Base-by-base conservation (phyloP, 352 stramenopile genomes). In the Phytophthora idaei region DNA sequence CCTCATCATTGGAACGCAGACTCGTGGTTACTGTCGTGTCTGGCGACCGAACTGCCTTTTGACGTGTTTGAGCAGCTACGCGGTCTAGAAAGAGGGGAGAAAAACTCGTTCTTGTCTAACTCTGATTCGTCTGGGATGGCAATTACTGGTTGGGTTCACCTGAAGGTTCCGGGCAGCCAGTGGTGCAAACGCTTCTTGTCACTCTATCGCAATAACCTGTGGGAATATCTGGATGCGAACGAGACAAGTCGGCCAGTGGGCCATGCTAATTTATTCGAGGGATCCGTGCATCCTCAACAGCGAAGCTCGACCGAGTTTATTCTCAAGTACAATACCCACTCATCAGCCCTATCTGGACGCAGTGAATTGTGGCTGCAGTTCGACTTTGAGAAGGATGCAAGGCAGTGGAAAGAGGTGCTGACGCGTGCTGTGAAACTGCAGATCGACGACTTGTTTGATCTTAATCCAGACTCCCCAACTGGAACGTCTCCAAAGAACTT, bases 191-290 rank as follows among this genome's bases (percentile, higher is more conserved):
- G 87, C 2, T 94, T 78, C 48, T 37, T 94, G 42, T 87, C 80
- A 25, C 64, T 94, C 0, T 88, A 83, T 53, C 80, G 87, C 34
- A 94, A 93, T 64, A 87, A 81, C 41, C 47, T 94, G 0, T 90
- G 81, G 77, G 87, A 94, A 51, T 93, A 90, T 57, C 57, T 92
- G 27, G 82, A 92, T 64, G 78, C 89, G 29, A 80, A 75, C 6
- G 75, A 85, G 25, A 67, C 61, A 6, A 90, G 81, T 53, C 76
- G 81, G 15, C 87, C 87, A 5, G 78, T 93, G 12, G 87, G 83
- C 17, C 87, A 87, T 72, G 83, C 81, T 28, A 94, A 94, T 69
- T 57, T 94, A 51, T 86, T 76, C 11, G 87, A 94, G 51, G 87
- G 81, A 15, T 83, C 75, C 0, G 69, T 94, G 29, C 73, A 88